Evolutionary conservation across 176 grass and related monocot species (phyloP).

Genomic region (Metroxylon sagu): DNA sequence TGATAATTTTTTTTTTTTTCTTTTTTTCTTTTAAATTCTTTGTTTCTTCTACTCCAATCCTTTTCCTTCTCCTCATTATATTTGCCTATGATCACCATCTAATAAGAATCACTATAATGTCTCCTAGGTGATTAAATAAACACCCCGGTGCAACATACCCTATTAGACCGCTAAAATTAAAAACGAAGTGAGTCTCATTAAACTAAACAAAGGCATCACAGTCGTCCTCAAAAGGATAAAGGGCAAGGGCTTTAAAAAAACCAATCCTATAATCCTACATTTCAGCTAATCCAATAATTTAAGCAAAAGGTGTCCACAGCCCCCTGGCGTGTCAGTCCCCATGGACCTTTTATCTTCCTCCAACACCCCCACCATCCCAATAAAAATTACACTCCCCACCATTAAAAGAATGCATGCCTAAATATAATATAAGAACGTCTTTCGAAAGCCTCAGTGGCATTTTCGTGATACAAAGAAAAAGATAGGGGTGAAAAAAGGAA

Average conservation of each 20-base stretch:
- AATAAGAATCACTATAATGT: no score
- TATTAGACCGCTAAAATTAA: no score
- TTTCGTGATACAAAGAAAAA: conserved; percentile 30
- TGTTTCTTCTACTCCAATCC: no score
- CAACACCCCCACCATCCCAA: conserved; percentile 7
- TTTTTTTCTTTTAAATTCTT: no score
- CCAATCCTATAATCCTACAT: conserved; percentile 9
- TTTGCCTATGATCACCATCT: no score
- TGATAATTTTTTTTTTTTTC: no score
- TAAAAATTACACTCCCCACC: conserved; percentile 39
- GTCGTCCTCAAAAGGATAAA: no score
- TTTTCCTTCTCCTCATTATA: no score
- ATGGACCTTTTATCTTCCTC: conserved; percentile 24
- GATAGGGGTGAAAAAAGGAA: neutral
- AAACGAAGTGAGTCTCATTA: no score
- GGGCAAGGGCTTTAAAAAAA: conserved; percentile 5
- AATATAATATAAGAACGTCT: conserved; percentile 27
- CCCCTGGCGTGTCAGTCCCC: conserved; percentile 35
- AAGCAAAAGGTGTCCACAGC: conserved; percentile 25
- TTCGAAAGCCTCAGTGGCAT: conserved; percentile 37
- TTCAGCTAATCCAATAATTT: conserved; percentile 18
- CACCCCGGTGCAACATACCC: no score
- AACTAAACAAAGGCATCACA: no score
- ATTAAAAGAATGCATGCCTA: conserved; percentile 65
- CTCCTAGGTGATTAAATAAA: no score